Evolutionary conservation across 2,329 filamentous ascomycete genomes (phyloP), one percentile per base, ranked within the genome.

Genomic region (Trichoderma afroharzianum): DNA sequence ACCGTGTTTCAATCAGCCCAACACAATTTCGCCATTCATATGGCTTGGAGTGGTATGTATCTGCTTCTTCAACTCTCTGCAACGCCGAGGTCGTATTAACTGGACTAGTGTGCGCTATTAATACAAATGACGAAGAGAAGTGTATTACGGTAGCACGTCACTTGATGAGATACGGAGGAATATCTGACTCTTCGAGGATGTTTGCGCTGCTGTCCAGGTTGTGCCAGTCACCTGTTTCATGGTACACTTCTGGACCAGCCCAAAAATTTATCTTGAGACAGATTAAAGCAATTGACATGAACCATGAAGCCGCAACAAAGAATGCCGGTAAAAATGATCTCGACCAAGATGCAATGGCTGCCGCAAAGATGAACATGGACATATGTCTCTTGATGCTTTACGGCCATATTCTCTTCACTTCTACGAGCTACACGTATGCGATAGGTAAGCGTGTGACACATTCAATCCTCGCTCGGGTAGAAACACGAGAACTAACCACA

Each of bases 211-310:
- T 96, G n/a, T 93, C 92, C 71, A 88, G 92, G 21, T 84, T 97
- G 8, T 93, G 90, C 77, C 90, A 93, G 67, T 91, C 93, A 15
- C 89, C 91, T 2, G 85, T 89, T 47, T 88, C 90, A 33, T 93
- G 92, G 85, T 97, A 95, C 80, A 91, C 91, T 66, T 91, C 92
- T 3, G 92, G 93, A 0, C 91, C 93, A 0, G 91, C 92, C 24
- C 94, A 97, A 80, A 98, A 98, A 80, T 97, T 93, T 78, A 90
- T 98, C 77, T 86, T 98, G 71, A 91, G 96, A 5, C 94, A 97
- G 81, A 93, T 99, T 81, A 97, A 97, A 80, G 90, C 90, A 4
- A 93, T 97, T 84, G 96, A 99, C 91, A 58, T 84, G 82, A 84
- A 87, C 15, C 82, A 85, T 15, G 82, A 85, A 53, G 81, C 82